Conservation (phyloP, 257 asterid species). For the Knoxia roxburghii region DNA sequence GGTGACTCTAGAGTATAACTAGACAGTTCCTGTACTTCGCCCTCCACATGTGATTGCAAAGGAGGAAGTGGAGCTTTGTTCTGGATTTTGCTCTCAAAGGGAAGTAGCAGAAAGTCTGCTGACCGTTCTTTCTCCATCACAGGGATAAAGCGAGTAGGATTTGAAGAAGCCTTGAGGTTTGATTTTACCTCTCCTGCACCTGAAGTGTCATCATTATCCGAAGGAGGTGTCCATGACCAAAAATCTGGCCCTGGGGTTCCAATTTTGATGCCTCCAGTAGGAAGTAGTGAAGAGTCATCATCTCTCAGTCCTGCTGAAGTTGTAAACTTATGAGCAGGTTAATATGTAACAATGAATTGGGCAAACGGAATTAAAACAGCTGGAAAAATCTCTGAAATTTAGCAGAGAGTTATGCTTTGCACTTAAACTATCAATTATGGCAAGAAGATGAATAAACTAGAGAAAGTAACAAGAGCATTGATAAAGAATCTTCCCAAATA, state of each 20-base stretch:
- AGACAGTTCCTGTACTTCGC: conserved; percentile 28
- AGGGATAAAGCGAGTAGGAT: conserved; percentile 34
- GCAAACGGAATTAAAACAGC: background rate
- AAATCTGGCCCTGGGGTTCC: conserved; percentile 91
- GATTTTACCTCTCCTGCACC: conserved; percentile 29
- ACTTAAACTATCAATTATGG: background rate
- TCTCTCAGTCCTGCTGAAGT: conserved; percentile 40
- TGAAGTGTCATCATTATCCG: conserved; percentile 23
- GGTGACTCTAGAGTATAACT: conserved; percentile 35
- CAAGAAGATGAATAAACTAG: no score
- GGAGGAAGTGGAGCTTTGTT: conserved; percentile 58
- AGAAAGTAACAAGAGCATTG: background rate
- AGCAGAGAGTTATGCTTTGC: background rate
- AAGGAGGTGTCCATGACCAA: conserved; percentile 94
- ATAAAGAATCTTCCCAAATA: background rate
- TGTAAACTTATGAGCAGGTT: conserved; percentile 9
- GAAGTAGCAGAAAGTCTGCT: conserved; percentile 48
- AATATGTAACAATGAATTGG: background rate
- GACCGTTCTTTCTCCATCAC: conserved; percentile 64
- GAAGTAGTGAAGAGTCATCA: conserved; percentile 28
- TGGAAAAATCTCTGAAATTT: background rate
- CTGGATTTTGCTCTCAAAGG: conserved; percentile 61
- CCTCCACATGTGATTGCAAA: conserved; percentile 57
- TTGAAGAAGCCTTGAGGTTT: conserved; percentile 34
- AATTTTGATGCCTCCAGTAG: conserved; percentile 25